Evolutionary conservation across 2,329 filamentous ascomycete species (phyloP), one percentile per base, ranked within the genome.

Genomic region (Cladorrhinum sp.): DNA sequence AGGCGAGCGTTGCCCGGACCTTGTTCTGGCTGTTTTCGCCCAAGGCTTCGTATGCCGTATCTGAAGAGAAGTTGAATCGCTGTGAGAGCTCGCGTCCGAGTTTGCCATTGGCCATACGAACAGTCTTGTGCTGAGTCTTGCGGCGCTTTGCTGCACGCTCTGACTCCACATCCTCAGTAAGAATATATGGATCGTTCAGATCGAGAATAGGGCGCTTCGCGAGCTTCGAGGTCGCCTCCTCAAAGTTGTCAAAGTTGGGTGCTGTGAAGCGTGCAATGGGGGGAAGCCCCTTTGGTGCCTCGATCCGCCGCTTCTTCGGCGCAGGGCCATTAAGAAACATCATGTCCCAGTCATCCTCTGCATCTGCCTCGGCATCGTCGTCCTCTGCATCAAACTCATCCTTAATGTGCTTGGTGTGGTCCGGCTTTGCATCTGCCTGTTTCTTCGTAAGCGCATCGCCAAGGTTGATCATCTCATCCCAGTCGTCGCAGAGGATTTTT

Each of bases 21-120:
- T 96, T 98, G 81, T 91, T 92, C 76, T 96, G 92, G 71, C 96
- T 93, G 71, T 97, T 98, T 74, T 96, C 92, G 75, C 98, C 98
- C 50, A 99, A 84, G 62, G 92, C 86, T 71, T 98, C 93, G 73
- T 99, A 99, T 1, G 93, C 93, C 62, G 95, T 90, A 70, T 99
- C 95, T 65, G 98, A 98, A 28, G 93, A 96, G 61, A 96, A 90
- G 72, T 98, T 98, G 81, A 96, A 99, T 48, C 94, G 88, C 67
- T 89, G 85, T 39, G 85, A 85, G 36, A 96, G 82, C 59, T 91
- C 87, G 58, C 88, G 89, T 2, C 87, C 86, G 48, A 92, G 77
- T 55, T 86, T 88, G 16, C 87, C 86, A 60, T 85, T 88, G 7
- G 84, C 86, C 79, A 86, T 87, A 64, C 83, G 87, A 74, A 84